A percentile compares a stretch with the other conserved stretches of the same genome.
phyloP scores from a whole-genome alignment of 2,329 filamentous ascomycete genomes.

The Zymoseptoria pseudotritici region DNA sequence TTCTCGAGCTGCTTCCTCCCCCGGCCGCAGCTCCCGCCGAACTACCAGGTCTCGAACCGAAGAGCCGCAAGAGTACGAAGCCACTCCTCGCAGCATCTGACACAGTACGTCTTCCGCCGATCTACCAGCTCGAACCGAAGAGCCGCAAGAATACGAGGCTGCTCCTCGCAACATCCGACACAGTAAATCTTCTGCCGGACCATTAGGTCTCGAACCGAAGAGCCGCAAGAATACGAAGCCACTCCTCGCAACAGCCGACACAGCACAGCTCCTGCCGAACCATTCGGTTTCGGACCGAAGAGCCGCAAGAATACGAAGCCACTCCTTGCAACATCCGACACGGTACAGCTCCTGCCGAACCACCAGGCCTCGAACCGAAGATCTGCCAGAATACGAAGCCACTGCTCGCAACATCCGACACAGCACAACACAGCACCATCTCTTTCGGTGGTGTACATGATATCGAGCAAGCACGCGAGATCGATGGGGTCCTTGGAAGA shows the following conservation, averaged over 20 bases:
- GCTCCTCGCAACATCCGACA: constrained; percentile 22
- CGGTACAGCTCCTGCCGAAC: constrained; percentile 21
- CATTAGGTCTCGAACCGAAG: constrained; percentile 32
- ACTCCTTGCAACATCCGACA: constrained; percentile 22
- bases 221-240: constrained; percentile 27
- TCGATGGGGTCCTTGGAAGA: constrained; percentile 30
- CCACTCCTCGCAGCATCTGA: constrained; percentile 18
- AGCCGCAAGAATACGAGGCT: constrained; percentile 27
- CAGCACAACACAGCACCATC: constrained; percentile 28
- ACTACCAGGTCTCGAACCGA: constrained; percentile 29
- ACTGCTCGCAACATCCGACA: constrained; percentile 16
- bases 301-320: constrained; percentile 28
- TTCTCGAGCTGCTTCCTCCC: too few relatives aligned
- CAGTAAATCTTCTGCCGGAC: constrained; percentile 21
- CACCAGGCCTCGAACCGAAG: constrained; percentile 32
- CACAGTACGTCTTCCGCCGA: constrained; percentile 19
- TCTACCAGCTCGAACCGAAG: constrained; percentile 33
- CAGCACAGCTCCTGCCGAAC: constrained; percentile 23
- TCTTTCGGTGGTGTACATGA: constrained; percentile 20
- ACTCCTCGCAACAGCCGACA: constrained; percentile 16
- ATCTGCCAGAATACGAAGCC: constrained; percentile 27
- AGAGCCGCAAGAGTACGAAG: constrained; percentile 31
- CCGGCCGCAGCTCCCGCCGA: constrained; percentile 21
- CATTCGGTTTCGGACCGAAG: constrained; percentile 32
- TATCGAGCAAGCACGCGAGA: constrained; percentile 39